phyloP scores from a whole-genome alignment of 2,329 filamentous ascomycete species.

The Monosporascus sp. region DNA sequence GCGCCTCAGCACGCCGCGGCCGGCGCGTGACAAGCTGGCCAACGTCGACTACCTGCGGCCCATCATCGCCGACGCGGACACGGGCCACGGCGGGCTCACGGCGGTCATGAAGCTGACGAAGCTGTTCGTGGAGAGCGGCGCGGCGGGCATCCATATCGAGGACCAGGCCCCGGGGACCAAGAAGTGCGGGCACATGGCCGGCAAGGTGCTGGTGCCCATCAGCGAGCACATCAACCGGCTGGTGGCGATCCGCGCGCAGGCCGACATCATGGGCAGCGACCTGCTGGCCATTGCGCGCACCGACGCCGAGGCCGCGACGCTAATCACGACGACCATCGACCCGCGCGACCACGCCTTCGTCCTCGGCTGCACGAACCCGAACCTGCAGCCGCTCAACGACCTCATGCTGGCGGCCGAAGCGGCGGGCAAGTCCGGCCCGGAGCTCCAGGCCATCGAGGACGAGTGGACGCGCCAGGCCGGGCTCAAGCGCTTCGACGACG shows the following conservation, averaged over 20 bases:
- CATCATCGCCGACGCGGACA: slow-evolving; percentile 95
- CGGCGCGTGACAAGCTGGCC: slow-evolving; percentile 65
- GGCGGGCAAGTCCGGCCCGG: slow-evolving; percentile 71
- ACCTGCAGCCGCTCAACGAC: slow-evolving; percentile 78
- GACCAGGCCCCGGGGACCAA: slow-evolving; percentile 98
- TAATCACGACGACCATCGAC: slow-evolving; percentile 96
- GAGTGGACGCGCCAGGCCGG: slow-evolving; percentile 74
- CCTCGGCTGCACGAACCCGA: slow-evolving; percentile 80
- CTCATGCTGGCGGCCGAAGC: slow-evolving; percentile 84
- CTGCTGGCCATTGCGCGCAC: slow-evolving; percentile 89
- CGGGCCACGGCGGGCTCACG: slow-evolving; percentile 94
- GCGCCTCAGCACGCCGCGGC: slow-evolving; percentile 70
- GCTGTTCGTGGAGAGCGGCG: slow-evolving; percentile 93
- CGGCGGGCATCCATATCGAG: slow-evolving; percentile 97
- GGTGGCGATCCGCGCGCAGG: slow-evolving; percentile 93
- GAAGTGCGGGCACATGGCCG: slow-evolving; percentile 99
- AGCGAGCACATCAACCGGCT: slow-evolving; percentile 97
- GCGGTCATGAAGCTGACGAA: slow-evolving; percentile 99
- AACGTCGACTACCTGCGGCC: slow-evolving; percentile 93
- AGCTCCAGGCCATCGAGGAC: slow-evolving; percentile 90
- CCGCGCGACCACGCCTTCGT: slow-evolving; percentile 93
- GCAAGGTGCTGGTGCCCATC: slow-evolving; percentile 94
- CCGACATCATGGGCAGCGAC: slow-evolving; percentile 95
- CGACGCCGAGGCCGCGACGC: slow-evolving; percentile 93
- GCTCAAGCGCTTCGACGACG: slow-evolving; percentile 86